phyloP scores from a whole-genome alignment of 495 filamentous ascomycete species.

The Penicillium taxi region DNA sequence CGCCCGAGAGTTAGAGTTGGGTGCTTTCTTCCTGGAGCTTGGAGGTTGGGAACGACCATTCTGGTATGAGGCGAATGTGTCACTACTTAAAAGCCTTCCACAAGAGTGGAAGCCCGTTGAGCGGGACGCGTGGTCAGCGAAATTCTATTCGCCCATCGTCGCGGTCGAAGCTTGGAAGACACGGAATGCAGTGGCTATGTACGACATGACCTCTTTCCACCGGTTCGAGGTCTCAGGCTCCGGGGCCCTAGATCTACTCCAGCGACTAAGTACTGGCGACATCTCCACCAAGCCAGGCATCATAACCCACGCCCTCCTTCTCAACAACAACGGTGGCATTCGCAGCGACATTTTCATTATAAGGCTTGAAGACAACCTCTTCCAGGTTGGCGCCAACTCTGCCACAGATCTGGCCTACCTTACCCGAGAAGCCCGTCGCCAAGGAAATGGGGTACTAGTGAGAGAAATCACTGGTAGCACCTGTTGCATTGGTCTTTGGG shows the following conservation, averaged over 20 bases:
- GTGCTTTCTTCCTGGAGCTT: conserved; percentile 41
- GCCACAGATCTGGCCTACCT: conserved; percentile 39
- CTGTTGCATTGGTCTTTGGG: conserved; percentile 46
- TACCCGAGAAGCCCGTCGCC: conserved; percentile 31
- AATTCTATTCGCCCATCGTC: conserved; percentile 40
- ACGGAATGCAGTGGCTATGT: conserved; percentile 45
- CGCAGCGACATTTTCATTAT: conserved; percentile 35
- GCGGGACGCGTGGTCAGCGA: conserved; percentile 40
- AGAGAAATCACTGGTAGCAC: conserved; percentile 44
- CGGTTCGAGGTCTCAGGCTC: conserved; percentile 41
- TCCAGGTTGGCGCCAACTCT: conserved; percentile 41
- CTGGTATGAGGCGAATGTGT: conserved; percentile 43
- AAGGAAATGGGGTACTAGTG: conserved; percentile 32
- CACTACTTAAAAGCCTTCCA: conserved; percentile 34
- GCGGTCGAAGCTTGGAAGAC: conserved; percentile 48
- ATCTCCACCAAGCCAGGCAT: conserved; percentile 27
- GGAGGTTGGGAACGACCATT: conserved; percentile 46
- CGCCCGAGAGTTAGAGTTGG: conserved; percentile 35
- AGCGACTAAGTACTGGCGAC: conserved; percentile 38
- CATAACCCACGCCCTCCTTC: conserved; percentile 39
- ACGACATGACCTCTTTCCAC: conserved; percentile 46
- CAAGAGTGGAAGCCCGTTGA: conserved; percentile 35
- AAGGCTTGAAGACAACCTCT: conserved; percentile 29
- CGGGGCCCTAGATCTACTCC: conserved; percentile 35
- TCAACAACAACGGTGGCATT: conserved; percentile 35